Base-by-base conservation (phyloP, 495 filamentous ascomycete genomes). In the Extremus antarcticus region DNA sequence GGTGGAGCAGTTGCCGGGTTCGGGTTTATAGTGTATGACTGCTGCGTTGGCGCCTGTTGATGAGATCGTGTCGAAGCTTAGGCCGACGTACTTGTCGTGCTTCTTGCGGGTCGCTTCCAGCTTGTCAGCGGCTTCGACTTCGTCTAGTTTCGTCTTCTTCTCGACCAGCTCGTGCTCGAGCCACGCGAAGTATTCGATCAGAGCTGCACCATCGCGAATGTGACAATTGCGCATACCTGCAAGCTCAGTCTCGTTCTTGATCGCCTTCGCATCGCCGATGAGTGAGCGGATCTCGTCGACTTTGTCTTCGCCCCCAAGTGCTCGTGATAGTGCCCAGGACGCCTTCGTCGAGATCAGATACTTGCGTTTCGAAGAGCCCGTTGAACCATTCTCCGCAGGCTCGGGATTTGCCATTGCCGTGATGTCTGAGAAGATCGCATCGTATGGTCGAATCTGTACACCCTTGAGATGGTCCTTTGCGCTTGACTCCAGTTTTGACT, bases 121-220 rank as follows among this genome's bases (percentile, higher is more conserved):
- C 70, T 91, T 92, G 65, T 96, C 89, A 1, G 90, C 92, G 21
- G 78, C 94, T 55, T 87, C 80, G 20, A 95, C 88, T 66, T 99
- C 94, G 61, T 97, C 89, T 17, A 97, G 65, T 13, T 73, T 78
- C 0, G 79, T 78, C 63, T 83, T 82, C 68, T 90, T 84, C 62
- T 76, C 78, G 54, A 86, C 63, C 17, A 97, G 74, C 60, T 95
- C 82, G 64, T 95, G 81, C 67, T 99, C 91, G 4, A 99, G 75
- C 94, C 94, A 99, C 16, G 94, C 87, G 69, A 99, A 96, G 68
- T 87, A 99, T 66, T 95, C 83, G 41, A 79, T 89, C 52, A 97
- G 69, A 10, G 94, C 91, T 23, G 88, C 94, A 24, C 94, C 94
- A 65, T 99, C 94, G 47, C 94, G 81, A 56, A 95, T 83, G 66